Percentiles rank a stretch among this genome's conserved stretches.
Evolutionary conservation across 257 asterid species (phyloP).

Genomic region (Parsonsia alboflavescens): DNA sequence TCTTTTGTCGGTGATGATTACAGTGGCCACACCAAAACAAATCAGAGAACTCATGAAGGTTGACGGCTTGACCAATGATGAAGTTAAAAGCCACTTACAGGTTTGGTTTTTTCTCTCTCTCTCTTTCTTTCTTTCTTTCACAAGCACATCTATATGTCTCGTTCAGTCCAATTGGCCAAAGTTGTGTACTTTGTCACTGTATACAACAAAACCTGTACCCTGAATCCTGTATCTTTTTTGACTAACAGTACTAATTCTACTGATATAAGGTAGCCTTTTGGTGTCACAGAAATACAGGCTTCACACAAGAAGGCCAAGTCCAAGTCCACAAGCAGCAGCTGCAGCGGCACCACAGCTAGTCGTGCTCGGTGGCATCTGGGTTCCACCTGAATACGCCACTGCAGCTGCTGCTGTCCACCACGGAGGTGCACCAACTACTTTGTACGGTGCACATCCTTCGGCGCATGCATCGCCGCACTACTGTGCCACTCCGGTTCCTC

Average conservation of each 20-base stretch:
- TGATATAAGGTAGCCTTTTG: background rate
- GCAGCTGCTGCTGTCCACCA: conserved; percentile 71
- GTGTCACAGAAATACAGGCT: conserved; percentile 76
- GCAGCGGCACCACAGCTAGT: conserved; percentile 65
- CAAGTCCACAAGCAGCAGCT: conserved; percentile 67
- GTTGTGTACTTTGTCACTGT: conserved; percentile 2
- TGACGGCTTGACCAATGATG: conserved; percentile 97
- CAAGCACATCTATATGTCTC: background rate
- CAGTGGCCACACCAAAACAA: conserved; percentile 98
- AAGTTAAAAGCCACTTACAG: conserved; percentile 98
- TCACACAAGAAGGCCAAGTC: conserved; percentile 96
- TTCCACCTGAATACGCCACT: conserved; percentile 75
- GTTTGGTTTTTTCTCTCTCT: conserved; percentile 26
- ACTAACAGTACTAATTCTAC: conserved; percentile 10
- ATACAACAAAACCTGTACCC: conserved; percentile 1
- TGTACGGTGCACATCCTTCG: conserved; percentile 56
- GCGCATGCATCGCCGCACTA: conserved; percentile 39
- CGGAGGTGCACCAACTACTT: conserved; percentile 40
- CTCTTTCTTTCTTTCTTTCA: conserved; percentile 5
- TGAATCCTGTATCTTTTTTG: conserved; percentile 6
- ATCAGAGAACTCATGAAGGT: conserved; percentile 96
- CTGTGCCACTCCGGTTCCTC: conserved; percentile 36
- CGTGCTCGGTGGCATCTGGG: conserved; percentile 91
- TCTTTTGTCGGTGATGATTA: conserved; percentile 23
- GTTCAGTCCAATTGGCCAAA: no score